Base-by-base conservation (phyloP, 2,329 filamentous ascomycete genomes). In the Xylaria sp. region DNA sequence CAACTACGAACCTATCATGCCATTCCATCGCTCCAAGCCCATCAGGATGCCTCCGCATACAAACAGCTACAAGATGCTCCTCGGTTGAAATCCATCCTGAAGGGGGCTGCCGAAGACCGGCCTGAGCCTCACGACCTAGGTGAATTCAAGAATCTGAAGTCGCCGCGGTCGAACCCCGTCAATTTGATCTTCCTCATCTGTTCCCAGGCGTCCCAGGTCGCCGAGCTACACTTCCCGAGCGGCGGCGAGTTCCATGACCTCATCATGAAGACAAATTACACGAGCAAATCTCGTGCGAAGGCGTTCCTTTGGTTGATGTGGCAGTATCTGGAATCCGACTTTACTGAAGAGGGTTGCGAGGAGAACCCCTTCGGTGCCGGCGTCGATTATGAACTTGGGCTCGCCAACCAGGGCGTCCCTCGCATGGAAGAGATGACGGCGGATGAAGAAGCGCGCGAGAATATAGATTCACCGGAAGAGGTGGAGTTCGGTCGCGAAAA, bases 231-330 rank as follows among this genome's bases (percentile, higher is more conserved):
- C 80, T 98, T 99, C 78, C 91, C 91, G 12, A 87, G 90, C 6
- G 89, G 90, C 0, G 88, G 91, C 72, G 96, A 99, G 80, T 98
- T 99, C 79, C 97, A 97, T 79, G 96, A 99, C 76, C 87, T 99
- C 18, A 91, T 99, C 74, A 98, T 98, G 94, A 91, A 93, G 76
- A 90, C 91, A 1, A 91, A 92, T 28, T 87, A 93, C 68, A 93
- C 90, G 65, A 98, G 94, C 80, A 82, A 85, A 72, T 97, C 93
- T 69, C 89, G 96, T 70, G 94, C 96, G 0, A 90, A 84, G 52
- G 95, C 95, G 0, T 99, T 99, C 74, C 82, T 99, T 23, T 99
- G 96, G 96, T 84, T 99, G 70, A 97, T 99, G 90, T 99, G 96
- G 96, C 97, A 96, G 84, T 98, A 99, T 77, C 86, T 99, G 20